Conservation (phyloP, 768 basidiomycete species). For the Rhodotorula sphaerocarpa region DNA sequence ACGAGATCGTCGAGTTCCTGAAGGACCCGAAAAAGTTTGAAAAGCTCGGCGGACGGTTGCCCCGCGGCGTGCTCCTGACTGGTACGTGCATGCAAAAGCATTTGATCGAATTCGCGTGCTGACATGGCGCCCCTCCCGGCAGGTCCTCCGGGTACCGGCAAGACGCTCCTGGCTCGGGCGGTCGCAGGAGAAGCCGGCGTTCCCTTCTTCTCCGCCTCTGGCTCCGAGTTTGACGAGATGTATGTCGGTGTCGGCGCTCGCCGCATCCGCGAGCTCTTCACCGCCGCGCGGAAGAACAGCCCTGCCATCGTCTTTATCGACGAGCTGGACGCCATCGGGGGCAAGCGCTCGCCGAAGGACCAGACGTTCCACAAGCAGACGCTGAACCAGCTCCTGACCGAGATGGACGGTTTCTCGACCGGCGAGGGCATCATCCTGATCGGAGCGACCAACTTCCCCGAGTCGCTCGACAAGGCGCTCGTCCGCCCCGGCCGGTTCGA, state of each 20-base stretch:
- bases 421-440: slow-evolving; percentile 86
- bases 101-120: too few relatives aligned
- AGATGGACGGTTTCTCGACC: slow-evolving; percentile 94
- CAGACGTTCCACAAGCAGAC: slow-evolving; percentile 55
- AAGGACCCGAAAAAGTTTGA: slow-evolving; percentile 87
- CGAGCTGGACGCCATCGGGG: slow-evolving; percentile 48
- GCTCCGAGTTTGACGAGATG: slow-evolving; percentile 91
- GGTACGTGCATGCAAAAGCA: slow-evolving; percentile 40
- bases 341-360: slow-evolving; percentile 56
- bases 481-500: slow-evolving; percentile 96
- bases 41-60: slow-evolving; percentile 82
- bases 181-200: slow-evolving; percentile 97
- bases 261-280: slow-evolving; percentile 88
- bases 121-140: slow-evolving; percentile 47
- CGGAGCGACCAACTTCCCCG: slow-evolving; percentile 87
- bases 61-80: slow-evolving; percentile 73
- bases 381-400: slow-evolving; percentile 88
- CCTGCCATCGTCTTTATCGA: slow-evolving; percentile 95
- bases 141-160: slow-evolving; percentile 91
- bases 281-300: slow-evolving; percentile 83
- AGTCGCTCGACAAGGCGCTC: slow-evolving; percentile 87
- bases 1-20: slow-evolving; percentile 89
- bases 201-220: slow-evolving; percentile 92
- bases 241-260: slow-evolving; percentile 78
- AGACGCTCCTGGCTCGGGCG: slow-evolving; percentile 94